Base-by-base conservation (phyloP, 176 grass and related monocot genomes). In the Phyllostachys edulis region DNA sequence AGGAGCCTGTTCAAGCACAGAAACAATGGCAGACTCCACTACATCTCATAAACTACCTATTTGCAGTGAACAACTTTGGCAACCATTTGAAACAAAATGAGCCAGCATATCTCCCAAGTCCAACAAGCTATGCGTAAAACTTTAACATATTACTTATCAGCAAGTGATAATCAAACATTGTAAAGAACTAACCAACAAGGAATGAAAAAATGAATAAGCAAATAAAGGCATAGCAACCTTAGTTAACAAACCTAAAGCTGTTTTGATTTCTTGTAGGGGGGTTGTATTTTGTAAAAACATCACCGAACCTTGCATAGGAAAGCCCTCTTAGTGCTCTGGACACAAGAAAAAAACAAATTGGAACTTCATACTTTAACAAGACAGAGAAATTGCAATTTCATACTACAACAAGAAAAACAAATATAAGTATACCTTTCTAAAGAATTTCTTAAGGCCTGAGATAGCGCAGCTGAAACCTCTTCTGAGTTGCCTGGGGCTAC, bases 251-350 rank as follows among this genome's bases (percentile, higher is more conserved):
- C 89, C 88, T 94, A 93, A 95, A 91, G 71, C 56, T 92, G 87
- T 91, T 93, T 71, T 92, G 87, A 77, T 83, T 92, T 90, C 88
- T 90, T 77, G 89, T 85, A 56, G 85, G 90, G 63, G 89, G 91
- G 54, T 86, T 90, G 69, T 81, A 92, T 96, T 92, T 99, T 90
- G 91, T 93, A 81, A 92, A 99, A 75, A 99, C 89, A 78, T 99
- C 93, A 77, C 96, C 96, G 62, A 96, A 99, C 84, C 96, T 93
- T 69, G 92, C 96, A 78, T 96, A 99, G 1, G 96, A 99, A 78
- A 96, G 82, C 24, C 83, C 89, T 84, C 66, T 93, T 68, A 99
- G 73, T 50, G 96, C 79, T 92, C 96, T 98, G 89, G 47, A 82
- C 45, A 80, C 57, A 81, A 77, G 27, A 59, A 45, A 82, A 75